Conservation (phyloP, 2,329 filamentous ascomycete species). For the Alternaria panax region DNA sequence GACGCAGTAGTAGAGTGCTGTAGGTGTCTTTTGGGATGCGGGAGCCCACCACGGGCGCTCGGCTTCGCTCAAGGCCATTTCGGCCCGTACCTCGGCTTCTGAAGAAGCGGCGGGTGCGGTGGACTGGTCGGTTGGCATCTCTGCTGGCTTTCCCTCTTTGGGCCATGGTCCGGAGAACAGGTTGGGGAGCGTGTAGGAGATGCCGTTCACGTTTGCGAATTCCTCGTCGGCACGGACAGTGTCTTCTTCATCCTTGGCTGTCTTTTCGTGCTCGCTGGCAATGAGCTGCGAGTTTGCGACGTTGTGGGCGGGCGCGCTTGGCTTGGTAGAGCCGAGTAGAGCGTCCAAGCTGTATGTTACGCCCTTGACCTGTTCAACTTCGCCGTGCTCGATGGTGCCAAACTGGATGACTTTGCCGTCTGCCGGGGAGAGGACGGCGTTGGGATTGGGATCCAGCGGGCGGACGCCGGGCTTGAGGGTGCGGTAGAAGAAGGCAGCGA, state of each 20-base stretch:
- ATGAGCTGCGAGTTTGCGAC: slow-evolving; percentile 29
- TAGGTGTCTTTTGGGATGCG: slow-evolving; percentile 54
- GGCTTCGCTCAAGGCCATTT: slow-evolving; percentile 74
- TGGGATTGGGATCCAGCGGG: slow-evolving; percentile 80
- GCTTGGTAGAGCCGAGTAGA: slow-evolving; percentile 69
- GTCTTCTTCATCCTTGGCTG: slow-evolving; percentile 60
- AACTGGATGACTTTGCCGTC: slow-evolving; percentile 93
- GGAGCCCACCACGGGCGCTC: slow-evolving; percentile 62
- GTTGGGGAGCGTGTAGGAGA: slow-evolving; percentile 89
- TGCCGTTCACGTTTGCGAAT: slow-evolving; percentile 92
- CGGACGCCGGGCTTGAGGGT: slow-evolving; percentile 87
- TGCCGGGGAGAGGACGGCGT: slow-evolving; percentile 83
- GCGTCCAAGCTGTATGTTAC: slow-evolving; percentile 98
- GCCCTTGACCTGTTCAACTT: slow-evolving; percentile 98
- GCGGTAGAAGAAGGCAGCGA: slow-evolving; percentile 97
- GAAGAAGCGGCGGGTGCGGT: slow-evolving; percentile 71
- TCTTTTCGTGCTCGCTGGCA: slow-evolving; percentile 40
- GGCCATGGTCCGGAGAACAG: slow-evolving; percentile 76
- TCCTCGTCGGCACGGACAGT: slow-evolving; percentile 83
- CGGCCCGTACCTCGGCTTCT: slow-evolving; percentile 82
- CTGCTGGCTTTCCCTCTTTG: slow-evolving; percentile 54
- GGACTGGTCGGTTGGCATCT: slow-evolving; percentile 75
- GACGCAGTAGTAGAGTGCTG: slow-evolving; percentile 88
- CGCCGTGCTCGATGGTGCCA: slow-evolving; percentile 87
- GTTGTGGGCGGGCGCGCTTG: slow-evolving; percentile 54